Conservation (phyloP, 2,329 filamentous ascomycete genomes). For the Elsinoe fawcettii region DNA sequence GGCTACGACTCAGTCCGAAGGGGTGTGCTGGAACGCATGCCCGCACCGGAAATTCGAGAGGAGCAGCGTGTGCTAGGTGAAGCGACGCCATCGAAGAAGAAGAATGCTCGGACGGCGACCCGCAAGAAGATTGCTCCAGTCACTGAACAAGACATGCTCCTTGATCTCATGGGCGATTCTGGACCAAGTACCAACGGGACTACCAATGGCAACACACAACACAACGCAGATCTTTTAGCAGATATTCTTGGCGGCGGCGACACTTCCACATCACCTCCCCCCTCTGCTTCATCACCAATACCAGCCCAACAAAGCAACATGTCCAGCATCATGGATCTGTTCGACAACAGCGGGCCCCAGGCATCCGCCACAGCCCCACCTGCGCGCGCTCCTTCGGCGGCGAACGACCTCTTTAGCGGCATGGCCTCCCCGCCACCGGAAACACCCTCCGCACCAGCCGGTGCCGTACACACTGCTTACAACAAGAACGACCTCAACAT, state of each 20-base stretch:
- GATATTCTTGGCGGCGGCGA: conserved; percentile 76
- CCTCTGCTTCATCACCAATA: conserved; percentile 27
- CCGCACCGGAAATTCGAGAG: conserved; percentile 91
- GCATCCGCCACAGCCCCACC: conserved; percentile 33
- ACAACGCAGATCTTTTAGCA: conserved; percentile 79
- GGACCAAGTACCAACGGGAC: conserved; percentile 51
- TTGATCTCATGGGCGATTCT: conserved; percentile 84
- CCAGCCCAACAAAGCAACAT: conserved; percentile 32
- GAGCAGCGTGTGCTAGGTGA: conserved; percentile 85
- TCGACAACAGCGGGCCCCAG: conserved; percentile 44
- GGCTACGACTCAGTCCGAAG: conserved; percentile 75
- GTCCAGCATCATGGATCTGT: conserved; percentile 80
- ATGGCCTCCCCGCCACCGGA: conserved; percentile 42
- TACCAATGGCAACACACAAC: conserved; percentile 52
- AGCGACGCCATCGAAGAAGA: conserved; percentile 47
- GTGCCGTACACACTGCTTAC: conserved; percentile 61
- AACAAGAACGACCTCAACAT: conserved; percentile 77
- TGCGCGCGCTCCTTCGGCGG: conserved; percentile 27
- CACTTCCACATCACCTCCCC: conserved; percentile 40
- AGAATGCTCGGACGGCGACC: conserved; percentile 51
- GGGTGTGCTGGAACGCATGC: conserved; percentile 96
- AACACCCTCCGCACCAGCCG: conserved; percentile 30
- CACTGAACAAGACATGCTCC: conserved; percentile 81
- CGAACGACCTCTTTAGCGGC: conserved; percentile 38
- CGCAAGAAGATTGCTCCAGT: conserved; percentile 71